A percentile compares a stretch with the other conserved stretches of the same genome.
Evolutionary conservation across 805 yeast species (phyloP).

Genomic region (Yarrowia hollandica): DNA sequence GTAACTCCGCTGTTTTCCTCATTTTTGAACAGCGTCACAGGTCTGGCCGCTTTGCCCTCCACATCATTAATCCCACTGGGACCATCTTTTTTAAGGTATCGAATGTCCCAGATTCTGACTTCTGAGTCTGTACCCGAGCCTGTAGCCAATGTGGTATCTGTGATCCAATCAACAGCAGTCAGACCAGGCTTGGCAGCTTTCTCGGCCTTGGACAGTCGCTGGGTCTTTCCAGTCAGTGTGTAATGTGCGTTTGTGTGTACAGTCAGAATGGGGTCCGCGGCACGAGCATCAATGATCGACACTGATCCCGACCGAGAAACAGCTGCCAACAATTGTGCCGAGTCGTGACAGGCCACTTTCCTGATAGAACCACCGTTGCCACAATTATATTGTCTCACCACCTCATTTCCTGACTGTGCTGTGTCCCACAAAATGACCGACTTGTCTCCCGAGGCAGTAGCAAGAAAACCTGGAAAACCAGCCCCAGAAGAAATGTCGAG

Average conservation of each 20-base stretch:
- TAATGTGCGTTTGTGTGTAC: conserved; percentile 2
- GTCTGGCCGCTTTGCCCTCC: neutral
- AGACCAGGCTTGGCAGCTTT: neutral
- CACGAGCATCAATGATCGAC: neutral
- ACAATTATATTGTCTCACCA: neutral
- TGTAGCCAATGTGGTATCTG: conserved; percentile 4
- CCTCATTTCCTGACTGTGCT: neutral
- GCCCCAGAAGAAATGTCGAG: neutral
- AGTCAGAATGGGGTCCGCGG: neutral
- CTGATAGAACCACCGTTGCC: conserved; percentile 7
- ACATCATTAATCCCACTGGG: neutral
- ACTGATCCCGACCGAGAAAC: conserved; percentile 4
- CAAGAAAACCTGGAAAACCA: neutral
- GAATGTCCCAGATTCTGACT: conserved; percentile 8
- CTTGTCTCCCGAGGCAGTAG: conserved; percentile 23
- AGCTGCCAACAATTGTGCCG: conserved; percentile 4
- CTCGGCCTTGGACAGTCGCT: neutral
- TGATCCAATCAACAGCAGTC: conserved; percentile 20
- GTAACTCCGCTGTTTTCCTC: neutral
- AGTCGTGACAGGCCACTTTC: neutral
- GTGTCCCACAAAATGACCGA: conserved; percentile 11
- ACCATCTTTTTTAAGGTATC: conserved; percentile 2
- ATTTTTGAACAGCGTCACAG: neutral
- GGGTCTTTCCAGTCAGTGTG: neutral
- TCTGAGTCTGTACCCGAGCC: neutral